These are phyloP conservation scores for Breynia disticha DNA, from an alignment of 441 rosid genomes.

Conservation along the genomic window DNA sequence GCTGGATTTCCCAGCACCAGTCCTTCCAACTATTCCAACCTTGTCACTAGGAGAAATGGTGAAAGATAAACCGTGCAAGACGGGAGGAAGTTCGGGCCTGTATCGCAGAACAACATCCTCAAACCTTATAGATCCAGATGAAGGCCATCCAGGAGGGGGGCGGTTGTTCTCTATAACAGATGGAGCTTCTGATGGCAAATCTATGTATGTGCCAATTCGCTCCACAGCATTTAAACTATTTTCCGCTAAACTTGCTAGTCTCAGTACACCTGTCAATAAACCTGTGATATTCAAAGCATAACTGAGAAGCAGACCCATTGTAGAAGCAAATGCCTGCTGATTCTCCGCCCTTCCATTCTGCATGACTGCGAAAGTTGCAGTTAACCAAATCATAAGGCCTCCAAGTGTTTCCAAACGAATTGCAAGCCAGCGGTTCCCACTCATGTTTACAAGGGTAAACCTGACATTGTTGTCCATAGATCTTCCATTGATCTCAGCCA, in stretches of 20 bases:
- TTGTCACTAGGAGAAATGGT: conserved; percentile 65
- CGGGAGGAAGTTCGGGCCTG: conserved; percentile 86
- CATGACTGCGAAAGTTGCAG: conserved; percentile 81
- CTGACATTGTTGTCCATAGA: conserved; percentile 83
- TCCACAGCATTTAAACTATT: conserved; percentile 87
- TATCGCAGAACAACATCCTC: conserved; percentile 84
- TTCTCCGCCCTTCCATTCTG: conserved; percentile 59
- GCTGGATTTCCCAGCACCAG: conserved; percentile 97
- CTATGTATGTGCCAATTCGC: conserved; percentile 74
- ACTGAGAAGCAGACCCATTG: conserved; percentile 92
- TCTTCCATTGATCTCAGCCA: conserved; percentile 78
- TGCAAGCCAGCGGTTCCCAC: conserved; percentile 86
- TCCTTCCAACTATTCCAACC: conserved; percentile 91
- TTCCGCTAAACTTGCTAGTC: conserved; percentile 89
- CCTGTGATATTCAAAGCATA: conserved; percentile 81
- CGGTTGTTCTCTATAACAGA: conserved; percentile 55
- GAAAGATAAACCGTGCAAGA: conserved; percentile 73
- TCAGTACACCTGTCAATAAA: conserved; percentile 65
- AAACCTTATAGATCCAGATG: conserved; percentile 73
- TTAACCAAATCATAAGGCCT: conserved; percentile 91
- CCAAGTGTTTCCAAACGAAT: conserved; percentile 83
- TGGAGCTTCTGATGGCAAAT: conserved; percentile 84
- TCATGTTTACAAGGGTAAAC: conserved; percentile 63
- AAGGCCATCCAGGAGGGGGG: conserved; percentile 94
- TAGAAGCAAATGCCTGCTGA: conserved; percentile 63